phyloP scores from a whole-genome alignment of 2,329 filamentous ascomycete species.

The Atkinsonella texensis region DNA sequence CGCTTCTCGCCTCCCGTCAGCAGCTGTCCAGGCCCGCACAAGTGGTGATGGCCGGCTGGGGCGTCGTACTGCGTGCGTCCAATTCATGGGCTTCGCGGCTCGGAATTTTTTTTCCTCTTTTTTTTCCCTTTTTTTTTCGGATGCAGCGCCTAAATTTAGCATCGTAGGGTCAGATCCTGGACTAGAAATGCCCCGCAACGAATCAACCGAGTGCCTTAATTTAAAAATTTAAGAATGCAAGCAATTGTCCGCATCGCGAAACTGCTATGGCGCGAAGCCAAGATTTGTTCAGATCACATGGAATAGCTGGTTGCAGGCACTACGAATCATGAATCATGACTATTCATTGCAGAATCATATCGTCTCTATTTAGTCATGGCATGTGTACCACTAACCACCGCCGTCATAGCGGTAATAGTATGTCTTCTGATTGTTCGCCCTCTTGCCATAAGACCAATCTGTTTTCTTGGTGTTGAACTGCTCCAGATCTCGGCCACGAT shows the following conservation, averaged over 20 bases:
- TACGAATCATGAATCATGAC: too few species aligned
- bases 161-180: neutral
- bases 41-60: too few species aligned
- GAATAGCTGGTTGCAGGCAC: too few species aligned
- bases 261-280: neutral
- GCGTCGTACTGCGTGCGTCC: neutral
- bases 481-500: conserved; percentile 54
- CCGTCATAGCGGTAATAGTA: conserved; percentile 40
- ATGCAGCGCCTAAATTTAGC: neutral
- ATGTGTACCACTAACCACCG: conserved; percentile 24
- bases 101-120: too few species aligned
- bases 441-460: conserved; percentile 60
- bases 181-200: neutral
- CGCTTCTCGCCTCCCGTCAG: neutral
- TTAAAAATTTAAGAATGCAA: too few species aligned
- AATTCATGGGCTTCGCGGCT: neutral
- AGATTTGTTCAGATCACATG: neutral
- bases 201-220: neutral
- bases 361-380: neutral
- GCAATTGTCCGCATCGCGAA: too few species aligned
- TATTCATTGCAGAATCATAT: conserved; percentile 2
- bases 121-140: too few species aligned
- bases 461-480: conserved; percentile 49
- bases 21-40: neutral
- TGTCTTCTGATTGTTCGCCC: conserved; percentile 59